A percentile compares a stretch with the other conserved stretches of the same genome.
phyloP scores from a whole-genome alignment of 345 rosid species.

The Geranium rotundifolium region DNA sequence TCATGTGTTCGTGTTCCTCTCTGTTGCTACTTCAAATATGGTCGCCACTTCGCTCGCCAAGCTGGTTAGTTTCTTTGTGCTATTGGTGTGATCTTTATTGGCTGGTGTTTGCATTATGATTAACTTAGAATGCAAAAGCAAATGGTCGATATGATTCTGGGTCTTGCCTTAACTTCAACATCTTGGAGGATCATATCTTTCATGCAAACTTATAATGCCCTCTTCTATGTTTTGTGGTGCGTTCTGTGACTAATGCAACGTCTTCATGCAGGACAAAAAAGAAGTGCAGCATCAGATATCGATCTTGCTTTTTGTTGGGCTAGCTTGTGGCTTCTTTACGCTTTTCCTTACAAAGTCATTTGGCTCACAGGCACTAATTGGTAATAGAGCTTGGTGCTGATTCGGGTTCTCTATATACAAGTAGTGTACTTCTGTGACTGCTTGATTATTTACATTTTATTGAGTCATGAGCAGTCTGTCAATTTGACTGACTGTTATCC shows the following conservation, averaged over 20 bases:
- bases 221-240: background rate
- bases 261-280: slow-evolving; percentile 26
- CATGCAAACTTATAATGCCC: background rate
- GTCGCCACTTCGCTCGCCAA: slow-evolving; percentile 43
- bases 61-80: slow-evolving; percentile 4
- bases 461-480: too few species aligned
- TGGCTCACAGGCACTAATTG: slow-evolving; percentile 31
- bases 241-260: background rate
- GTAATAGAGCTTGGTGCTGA: slow-evolving; percentile 11
- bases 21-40: slow-evolving; percentile 44
- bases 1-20: slow-evolving; percentile 43
- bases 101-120: background rate
- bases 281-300: slow-evolving; percentile 45
- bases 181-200: too few species aligned
- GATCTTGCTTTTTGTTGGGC: slow-evolving; percentile 27
- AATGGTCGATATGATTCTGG: too few species aligned
- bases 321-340: slow-evolving; percentile 26
- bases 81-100: background rate
- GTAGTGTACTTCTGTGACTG: too few species aligned
- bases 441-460: too few species aligned
- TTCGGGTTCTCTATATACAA: background rate
- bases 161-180: too few species aligned
- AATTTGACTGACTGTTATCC: slow-evolving; percentile 1
- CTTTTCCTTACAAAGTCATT: slow-evolving; percentile 27
- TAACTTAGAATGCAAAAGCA: background rate